Conservation (phyloP, 140 eudicot genomes). For the Ambrosia hybrid region DNA sequence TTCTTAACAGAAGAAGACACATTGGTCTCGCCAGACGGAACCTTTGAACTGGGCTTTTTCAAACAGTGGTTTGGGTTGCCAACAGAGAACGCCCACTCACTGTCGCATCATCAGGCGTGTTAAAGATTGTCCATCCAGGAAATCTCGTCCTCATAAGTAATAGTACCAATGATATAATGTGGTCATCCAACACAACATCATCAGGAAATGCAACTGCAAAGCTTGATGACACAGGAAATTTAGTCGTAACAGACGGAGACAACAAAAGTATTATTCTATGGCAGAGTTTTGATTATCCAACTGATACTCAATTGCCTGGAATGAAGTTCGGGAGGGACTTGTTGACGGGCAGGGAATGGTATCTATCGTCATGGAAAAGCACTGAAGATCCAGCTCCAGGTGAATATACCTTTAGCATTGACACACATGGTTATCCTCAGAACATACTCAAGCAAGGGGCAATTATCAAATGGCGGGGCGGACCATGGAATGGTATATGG, state of each 20-base stretch:
- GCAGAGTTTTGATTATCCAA: constrained; percentile 40
- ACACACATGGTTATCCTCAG: constrained; percentile 39
- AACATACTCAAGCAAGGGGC: constrained; percentile 15
- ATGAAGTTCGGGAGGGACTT: constrained; percentile 17
- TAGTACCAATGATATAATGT: neutral
- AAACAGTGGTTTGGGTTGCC: constrained; percentile 21
- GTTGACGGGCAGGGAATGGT: constrained; percentile 1
- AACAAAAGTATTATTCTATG: neutral
- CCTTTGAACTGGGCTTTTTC: constrained; percentile 37
- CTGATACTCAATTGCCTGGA: constrained; percentile 49
- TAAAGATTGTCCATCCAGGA: constrained; percentile 24
- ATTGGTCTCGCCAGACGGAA: constrained; percentile 24
- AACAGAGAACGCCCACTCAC: constrained; percentile 21
- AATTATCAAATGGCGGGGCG: constrained; percentile 5
- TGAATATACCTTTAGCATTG: constrained; percentile 13
- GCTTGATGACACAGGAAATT: constrained; percentile 36
- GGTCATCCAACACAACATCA: constrained; percentile 28
- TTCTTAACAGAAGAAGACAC: constrained; percentile 18
- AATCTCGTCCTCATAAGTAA: constrained; percentile 16
- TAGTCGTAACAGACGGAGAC: constrained; percentile 14
- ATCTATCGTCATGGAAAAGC: constrained; percentile 1
- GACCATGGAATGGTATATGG: constrained; percentile 34
- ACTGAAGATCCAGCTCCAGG: constrained; percentile 38
- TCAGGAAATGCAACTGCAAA: constrained; percentile 21
- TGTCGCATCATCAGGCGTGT: constrained; percentile 2